Conservation (phyloP, 495 filamentous ascomycete species). For the Talaromyces borbonicus region DNA sequence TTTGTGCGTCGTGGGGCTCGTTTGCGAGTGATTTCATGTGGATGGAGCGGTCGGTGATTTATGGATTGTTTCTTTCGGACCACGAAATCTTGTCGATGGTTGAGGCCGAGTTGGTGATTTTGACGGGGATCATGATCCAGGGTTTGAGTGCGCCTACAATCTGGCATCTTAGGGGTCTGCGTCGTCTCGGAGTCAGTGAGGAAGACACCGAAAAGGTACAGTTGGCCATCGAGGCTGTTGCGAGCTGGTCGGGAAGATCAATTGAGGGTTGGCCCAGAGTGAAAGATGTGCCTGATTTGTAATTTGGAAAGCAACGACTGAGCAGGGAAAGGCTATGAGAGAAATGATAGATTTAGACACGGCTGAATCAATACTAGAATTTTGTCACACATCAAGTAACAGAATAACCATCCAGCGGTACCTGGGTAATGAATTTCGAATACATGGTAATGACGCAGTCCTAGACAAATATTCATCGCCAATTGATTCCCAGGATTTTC, state of each 20-base stretch:
- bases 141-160: conserved; percentile 40
- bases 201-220: conserved; percentile 35
- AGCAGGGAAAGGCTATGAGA: neutral
- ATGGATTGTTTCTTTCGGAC: conserved; percentile 49
- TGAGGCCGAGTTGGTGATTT: conserved; percentile 46
- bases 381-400: too few species aligned
- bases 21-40: conserved; percentile 11
- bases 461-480: conserved; percentile 24
- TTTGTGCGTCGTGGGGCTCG: conserved; percentile 12
- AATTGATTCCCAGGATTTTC: conserved; percentile 43
- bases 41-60: conserved; percentile 29
- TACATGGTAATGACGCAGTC: neutral
- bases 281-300: conserved; percentile 10
- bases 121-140: conserved; percentile 51
- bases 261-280: conserved; percentile 11
- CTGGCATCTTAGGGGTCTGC: conserved; percentile 48
- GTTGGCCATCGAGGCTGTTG: conserved; percentile 8
- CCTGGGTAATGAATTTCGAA: too few species aligned
- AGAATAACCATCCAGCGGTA: too few species aligned
- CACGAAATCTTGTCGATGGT: conserved; percentile 39
- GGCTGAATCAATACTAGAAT: neutral
- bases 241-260: conserved; percentile 9
- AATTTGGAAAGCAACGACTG: neutral
- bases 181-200: conserved; percentile 39
- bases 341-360: neutral